Conservation (phyloP, 108 stramenopile genomes). For the Nitzschia palea region DNA sequence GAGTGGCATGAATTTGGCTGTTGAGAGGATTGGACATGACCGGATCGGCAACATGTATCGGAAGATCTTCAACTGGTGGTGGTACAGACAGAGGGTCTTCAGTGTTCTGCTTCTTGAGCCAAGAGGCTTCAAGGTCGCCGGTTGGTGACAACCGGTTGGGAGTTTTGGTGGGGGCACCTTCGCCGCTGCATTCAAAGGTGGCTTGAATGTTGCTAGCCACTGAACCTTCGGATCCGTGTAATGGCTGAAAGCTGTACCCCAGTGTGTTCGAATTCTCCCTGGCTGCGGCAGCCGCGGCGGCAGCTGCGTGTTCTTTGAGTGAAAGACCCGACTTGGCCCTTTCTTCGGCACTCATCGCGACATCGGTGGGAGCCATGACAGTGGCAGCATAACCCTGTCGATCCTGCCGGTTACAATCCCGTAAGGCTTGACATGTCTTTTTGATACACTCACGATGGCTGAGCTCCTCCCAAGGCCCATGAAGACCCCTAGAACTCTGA, state of each 20-base stretch:
- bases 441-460: conserved; percentile 54
- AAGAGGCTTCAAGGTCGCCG: not conserved
- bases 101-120: not conserved
- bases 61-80: not conserved
- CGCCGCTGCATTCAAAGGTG: too few species aligned
- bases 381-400: conserved; percentile 65
- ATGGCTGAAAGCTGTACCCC: too few species aligned
- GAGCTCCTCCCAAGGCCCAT: conserved; percentile 76
- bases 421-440: conserved; percentile 75
- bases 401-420: conserved; percentile 81
- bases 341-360: conserved; percentile 42
- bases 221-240: too few species aligned
- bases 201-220: too few species aligned
- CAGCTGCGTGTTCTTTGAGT: conserved; percentile 48
- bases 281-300: conserved; percentile 26
- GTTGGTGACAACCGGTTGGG: not conserved
- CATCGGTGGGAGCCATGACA: conserved; percentile 64
- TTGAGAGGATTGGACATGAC: not conserved
- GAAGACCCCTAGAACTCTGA: conserved; percentile 53
- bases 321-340: conserved; percentile 42
- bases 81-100: not conserved
- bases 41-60: not conserved
- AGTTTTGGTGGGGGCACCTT: not conserved
- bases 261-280: not conserved
- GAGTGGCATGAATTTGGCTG: not conserved